Conservation (phyloP, 2,329 filamentous ascomycete genomes). For the Zelopaecilomyces penicillatus region DNA sequence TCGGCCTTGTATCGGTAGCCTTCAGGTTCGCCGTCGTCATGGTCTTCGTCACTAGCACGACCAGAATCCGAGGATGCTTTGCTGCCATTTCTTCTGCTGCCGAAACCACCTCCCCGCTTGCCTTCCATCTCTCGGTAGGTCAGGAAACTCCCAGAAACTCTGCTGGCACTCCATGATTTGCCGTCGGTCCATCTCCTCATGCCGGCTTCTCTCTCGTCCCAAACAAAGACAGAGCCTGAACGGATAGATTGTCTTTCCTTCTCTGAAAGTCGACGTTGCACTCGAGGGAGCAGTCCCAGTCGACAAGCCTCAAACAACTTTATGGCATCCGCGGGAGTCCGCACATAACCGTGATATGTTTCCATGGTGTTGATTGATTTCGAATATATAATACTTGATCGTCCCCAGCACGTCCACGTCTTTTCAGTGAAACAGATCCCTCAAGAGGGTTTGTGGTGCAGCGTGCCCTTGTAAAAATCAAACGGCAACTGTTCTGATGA, state of each 20-base stretch:
- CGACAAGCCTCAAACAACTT: conserved; percentile 97
- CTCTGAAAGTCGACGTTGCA: conserved; percentile 87
- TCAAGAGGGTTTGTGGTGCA: too few relatives aligned
- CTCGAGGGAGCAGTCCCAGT: conserved; percentile 78
- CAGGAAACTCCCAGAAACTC: conserved; percentile 93
- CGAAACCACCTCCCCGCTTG: conserved; percentile 77
- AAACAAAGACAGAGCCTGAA: conserved; percentile 97
- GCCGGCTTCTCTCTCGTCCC: conserved; percentile 96
- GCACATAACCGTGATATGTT: conserved; percentile 90
- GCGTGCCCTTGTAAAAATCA: too few relatives aligned
- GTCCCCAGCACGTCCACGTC: too few relatives aligned
- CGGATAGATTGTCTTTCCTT: conserved; percentile 95
- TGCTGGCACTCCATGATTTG: conserved; percentile 97
- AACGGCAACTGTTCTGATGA: too few relatives aligned
- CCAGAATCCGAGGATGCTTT: conserved; percentile 79
- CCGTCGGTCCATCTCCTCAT: conserved; percentile 99
- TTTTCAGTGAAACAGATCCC: too few relatives aligned
- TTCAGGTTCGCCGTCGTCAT: conserved; percentile 76
- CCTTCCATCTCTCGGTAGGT: conserved; percentile 99
- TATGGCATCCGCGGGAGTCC: conserved; percentile 93
- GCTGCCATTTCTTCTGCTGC: conserved; percentile 45
- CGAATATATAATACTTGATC: background rate
- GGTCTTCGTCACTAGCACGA: conserved; percentile 75
- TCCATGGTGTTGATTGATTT: conserved; percentile 57
- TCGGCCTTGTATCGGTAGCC: conserved; percentile 94